A percentile compares a stretch with the other conserved stretches of the same genome.
Evolutionary conservation across 1,284 basidiomycete genomes (phyloP).

Genomic region (Marasmius tenuissimus): DNA sequence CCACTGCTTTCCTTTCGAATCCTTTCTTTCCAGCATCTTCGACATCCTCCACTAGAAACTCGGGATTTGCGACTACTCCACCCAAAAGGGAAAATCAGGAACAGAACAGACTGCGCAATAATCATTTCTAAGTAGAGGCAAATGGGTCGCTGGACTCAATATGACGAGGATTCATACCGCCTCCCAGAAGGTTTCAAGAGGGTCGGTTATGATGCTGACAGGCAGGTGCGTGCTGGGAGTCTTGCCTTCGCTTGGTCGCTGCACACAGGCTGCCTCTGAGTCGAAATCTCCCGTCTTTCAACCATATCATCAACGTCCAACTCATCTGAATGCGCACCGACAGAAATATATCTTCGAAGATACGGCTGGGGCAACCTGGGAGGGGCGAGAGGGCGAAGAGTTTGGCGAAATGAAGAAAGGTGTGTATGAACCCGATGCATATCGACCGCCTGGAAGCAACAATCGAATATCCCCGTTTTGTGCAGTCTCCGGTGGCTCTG

Average conservation of each 20-base stretch:
- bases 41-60: no score
- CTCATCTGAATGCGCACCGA: no score
- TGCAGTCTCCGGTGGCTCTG: not conserved
- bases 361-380: not conserved
- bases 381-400: not conserved
- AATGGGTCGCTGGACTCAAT: conserved; percentile 3
- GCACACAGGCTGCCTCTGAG: no score
- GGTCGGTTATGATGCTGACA: conserved; percentile 1
- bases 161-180: conserved; percentile 1
- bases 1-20: no score
- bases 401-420: conserved; percentile 1
- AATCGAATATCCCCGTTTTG: not conserved
- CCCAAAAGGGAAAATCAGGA: not conserved
- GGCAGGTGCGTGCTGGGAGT: not conserved
- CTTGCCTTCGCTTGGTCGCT: not conserved
- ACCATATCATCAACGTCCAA: no score
- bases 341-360: not conserved
- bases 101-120: not conserved
- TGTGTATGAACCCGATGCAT: not conserved
- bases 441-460: no score
- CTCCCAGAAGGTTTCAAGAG: not conserved
- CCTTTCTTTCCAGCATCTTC: no score
- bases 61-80: not conserved
- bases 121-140: not conserved
- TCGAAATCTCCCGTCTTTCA: no score